Evolutionary conservation across 768 basidiomycete species (phyloP), one percentile per base, ranked within the genome.

Genomic region (Roridomyces roridus): DNA sequence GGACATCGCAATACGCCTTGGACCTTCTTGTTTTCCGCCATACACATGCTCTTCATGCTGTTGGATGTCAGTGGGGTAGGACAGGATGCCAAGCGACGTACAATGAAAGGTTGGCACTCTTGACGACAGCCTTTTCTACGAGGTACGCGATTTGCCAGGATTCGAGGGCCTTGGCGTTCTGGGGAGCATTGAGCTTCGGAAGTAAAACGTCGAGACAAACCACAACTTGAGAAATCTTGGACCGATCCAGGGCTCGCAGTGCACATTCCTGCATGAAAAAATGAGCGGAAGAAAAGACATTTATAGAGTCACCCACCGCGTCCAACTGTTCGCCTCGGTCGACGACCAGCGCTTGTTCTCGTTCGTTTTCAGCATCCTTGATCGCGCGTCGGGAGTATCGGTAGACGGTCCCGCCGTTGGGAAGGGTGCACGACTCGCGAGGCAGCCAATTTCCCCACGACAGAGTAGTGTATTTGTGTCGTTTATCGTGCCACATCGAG

Each of bases 1-100:
- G 56, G 49, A 28, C 43, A 46, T 26, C 56, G 31, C 21, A 57
- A 17, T 3, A 57, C 24, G 20, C 49, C 48, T 29, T 51, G 56
- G 3, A 51, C 4, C 14, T 46, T 57, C 36, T 14, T n/a, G 10
- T 44, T 10, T 31, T 57, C 56, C 12, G 6, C 25, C 5, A 3
- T 5, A 8, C 28, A 44, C 4, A 37, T 10, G 11, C 4, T 1
- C 18, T 48, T 43, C 11, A 56, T n/a, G 26, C 55, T 56, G 17
- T 14, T 17, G 5, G 17, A 5, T 6, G 4, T 41, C 21, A 53
- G 28, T 7, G 12, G n/a, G n/a, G n/a, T n/a, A 2, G n/a, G 6
- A 21, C 18, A 28, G 18, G 17, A 17, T 28, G 15, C 3, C 17
- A 6, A n/a, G 17, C 9, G 18, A 44, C 55, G 4, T 46, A 58